Base-by-base conservation (phyloP, 2,329 filamentous ascomycete genomes). In the Diaporthe capsici region DNA sequence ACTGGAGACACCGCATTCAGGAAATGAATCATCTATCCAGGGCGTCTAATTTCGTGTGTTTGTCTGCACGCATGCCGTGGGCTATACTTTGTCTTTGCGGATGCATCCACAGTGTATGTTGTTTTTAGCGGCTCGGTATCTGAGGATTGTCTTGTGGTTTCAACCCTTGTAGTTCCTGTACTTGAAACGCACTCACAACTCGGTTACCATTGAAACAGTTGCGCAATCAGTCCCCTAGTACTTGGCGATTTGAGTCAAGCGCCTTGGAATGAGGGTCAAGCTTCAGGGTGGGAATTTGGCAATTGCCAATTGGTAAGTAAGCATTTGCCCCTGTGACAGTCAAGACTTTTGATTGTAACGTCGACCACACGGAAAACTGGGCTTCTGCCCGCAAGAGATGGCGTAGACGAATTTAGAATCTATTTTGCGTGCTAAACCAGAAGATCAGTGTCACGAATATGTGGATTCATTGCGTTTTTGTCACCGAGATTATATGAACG, bases 181-280 rank as follows among this genome's bases (percentile, higher is more conserved):
- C 65, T 55, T 70, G 65, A 70, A 70, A 70, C 65, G 15, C 65
- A 70, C 65, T 55, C 65, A 70, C 65, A 55, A 55, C 65, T 70
- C 65, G 65, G 49, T 42, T 70, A 42, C 34, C 65, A 55, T 55
- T 70, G 49, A 70, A 70, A 70, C 65, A 55, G 49, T 42, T 70
- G 49, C 65, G 49, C 65, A 70, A 70, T 42, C 34, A 37, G 34
- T 70, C 47, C 65, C 49, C 65, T 70, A 42, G 34, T 42, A 70
- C 65, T 70, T 70, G 65, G 65, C 65, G 49, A 70, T 55, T 42
- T 70, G 65, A 70, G 47, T 70, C 65, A 55, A 70, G 65, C 65
- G 65, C 49, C 65, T 70, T 70, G 49, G 65, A 53, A 68, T 55
- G 31, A 55, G 58, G 65, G 65, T 70, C 65, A 70, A 70, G 65